phyloP scores from a whole-genome alignment of 2,329 filamentous ascomycete species.

The Apiospora saccharicola region DNA sequence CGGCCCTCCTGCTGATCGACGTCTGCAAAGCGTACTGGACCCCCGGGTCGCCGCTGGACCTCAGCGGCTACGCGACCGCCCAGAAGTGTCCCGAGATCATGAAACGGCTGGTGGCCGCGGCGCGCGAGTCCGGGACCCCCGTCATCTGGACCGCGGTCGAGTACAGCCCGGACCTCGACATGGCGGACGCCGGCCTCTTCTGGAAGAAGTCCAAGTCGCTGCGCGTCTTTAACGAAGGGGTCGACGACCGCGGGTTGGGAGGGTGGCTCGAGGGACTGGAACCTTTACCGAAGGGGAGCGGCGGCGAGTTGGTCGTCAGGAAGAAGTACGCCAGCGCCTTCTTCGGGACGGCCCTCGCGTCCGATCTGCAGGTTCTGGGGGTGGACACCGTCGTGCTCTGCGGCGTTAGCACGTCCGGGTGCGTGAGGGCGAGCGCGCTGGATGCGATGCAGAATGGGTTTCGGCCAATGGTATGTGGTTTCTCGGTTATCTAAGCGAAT shows the following conservation, averaged over 20 bases:
- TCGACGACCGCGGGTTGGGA: conserved; percentile 46
- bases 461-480: conserved; percentile 49
- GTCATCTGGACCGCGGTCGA: conserved; percentile 54
- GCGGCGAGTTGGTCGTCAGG: conserved; percentile 45
- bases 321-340: conserved; percentile 55
- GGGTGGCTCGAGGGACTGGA: conserved; percentile 48
- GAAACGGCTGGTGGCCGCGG: conserved; percentile 48
- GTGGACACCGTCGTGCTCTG: conserved; percentile 55
- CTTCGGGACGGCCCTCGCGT: conserved; percentile 53
- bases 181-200: conserved; percentile 54
- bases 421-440: conserved; percentile 52
- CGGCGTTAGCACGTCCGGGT: conserved; percentile 56
- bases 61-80: conserved; percentile 46
- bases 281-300: conserved; percentile 36
- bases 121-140: conserved; percentile 46
- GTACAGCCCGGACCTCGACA: conserved; percentile 48
- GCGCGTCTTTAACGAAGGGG: conserved; percentile 48
- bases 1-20: conserved; percentile 54
- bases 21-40: conserved; percentile 56
- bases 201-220: conserved; percentile 51
- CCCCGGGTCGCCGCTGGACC: conserved; percentile 49
- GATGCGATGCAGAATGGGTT: conserved; percentile 54
- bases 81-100: conserved; percentile 47
- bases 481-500: too few species aligned
- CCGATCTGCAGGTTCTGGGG: conserved; percentile 46